Conservation (phyloP, 306 rosid species). For the Cicer chorassanicum region DNA sequence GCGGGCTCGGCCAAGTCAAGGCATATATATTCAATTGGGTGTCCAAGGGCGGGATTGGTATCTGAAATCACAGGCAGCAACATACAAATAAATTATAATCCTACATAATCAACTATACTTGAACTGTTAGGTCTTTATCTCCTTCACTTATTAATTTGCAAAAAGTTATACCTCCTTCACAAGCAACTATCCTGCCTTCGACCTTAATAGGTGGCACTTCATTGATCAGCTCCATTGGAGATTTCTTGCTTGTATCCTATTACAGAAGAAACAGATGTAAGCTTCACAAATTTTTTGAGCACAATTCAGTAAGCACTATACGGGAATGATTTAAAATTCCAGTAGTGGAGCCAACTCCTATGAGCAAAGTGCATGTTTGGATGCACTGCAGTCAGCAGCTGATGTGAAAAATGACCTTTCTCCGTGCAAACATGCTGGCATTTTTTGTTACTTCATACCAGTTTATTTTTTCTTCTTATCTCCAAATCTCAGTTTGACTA, state of each 20-base stretch:
- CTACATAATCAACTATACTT: slow-evolving; percentile 1
- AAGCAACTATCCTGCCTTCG: slow-evolving; percentile 90
- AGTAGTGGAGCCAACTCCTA: not conserved
- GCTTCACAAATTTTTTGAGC: slow-evolving; percentile 21
- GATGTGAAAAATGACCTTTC: not conserved
- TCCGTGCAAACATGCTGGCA: not conserved
- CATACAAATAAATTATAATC: slow-evolving; percentile 38
- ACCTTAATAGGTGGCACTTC: slow-evolving; percentile 97
- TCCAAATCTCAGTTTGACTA: not conserved
- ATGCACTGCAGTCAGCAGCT: not conserved
- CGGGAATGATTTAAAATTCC: slow-evolving; percentile 7
- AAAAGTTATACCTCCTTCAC: slow-evolving; percentile 82
- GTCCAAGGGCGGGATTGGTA: slow-evolving; percentile 80
- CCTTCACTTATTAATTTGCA: not conserved
- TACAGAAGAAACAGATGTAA: slow-evolving; percentile 40
- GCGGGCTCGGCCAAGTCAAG: slow-evolving; percentile 81
- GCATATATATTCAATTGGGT: slow-evolving; percentile 90
- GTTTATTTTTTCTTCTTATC: not conserved
- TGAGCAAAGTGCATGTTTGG: not conserved
- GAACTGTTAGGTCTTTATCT: not conserved
- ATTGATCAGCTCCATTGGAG: slow-evolving; percentile 97
- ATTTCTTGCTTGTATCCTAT: slow-evolving; percentile 89
- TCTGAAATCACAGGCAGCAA: slow-evolving; percentile 62
- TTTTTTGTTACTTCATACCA: not conserved
- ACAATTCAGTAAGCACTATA: slow-evolving; percentile 11